phyloP scores from a whole-genome alignment of 1,284 basidiomycete species.

The Mycena citricolor region DNA sequence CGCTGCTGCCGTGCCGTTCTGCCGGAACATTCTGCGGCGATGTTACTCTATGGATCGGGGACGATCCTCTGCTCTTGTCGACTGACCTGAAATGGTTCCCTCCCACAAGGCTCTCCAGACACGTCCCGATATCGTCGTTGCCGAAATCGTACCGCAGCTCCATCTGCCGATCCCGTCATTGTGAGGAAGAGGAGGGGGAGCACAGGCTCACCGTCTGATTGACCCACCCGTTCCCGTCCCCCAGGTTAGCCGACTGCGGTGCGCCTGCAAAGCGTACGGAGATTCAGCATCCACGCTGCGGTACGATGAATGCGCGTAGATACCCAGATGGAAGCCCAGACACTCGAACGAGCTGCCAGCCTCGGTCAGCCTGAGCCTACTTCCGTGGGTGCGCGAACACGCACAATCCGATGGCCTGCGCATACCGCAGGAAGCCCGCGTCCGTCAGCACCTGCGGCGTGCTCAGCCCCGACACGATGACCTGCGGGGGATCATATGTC shows the following conservation, averaged over 20 bases:
- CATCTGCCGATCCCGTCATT: conserved; percentile 18
- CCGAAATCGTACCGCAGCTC: conserved; percentile 55
- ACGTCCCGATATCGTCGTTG: conserved; percentile 43
- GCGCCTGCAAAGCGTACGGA: conserved; percentile 22
- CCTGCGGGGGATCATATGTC: conserved; percentile 31
- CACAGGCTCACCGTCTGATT: conserved; percentile 40
- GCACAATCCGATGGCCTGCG: conserved; percentile 62
- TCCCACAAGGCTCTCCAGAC: conserved; percentile 51
- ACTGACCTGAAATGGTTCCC: conserved; percentile 59
- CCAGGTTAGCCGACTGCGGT: conserved; percentile 60
- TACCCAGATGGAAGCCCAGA: conserved; percentile 58
- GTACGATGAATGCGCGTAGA: too few relatives aligned
- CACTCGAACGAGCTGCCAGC: conserved; percentile 62
- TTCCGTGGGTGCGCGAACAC: conserved; percentile 19
- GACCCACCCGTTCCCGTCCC: conserved; percentile 58
- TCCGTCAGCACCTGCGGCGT: conserved; percentile 56
- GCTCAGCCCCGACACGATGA: conserved; percentile 58
- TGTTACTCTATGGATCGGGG: background rate
- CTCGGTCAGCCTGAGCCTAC: background rate
- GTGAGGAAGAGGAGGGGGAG: background rate
- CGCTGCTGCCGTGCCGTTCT: conserved; percentile 48
- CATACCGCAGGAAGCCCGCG: conserved; percentile 59
- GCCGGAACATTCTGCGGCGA: conserved; percentile 42
- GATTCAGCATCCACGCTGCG: too few relatives aligned
- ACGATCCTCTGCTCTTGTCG: background rate